Evolutionary conservation across 139 green algal genomes (phyloP), one percentile per base, ranked within the genome.

Genomic region (Chlorella sp.): DNA sequence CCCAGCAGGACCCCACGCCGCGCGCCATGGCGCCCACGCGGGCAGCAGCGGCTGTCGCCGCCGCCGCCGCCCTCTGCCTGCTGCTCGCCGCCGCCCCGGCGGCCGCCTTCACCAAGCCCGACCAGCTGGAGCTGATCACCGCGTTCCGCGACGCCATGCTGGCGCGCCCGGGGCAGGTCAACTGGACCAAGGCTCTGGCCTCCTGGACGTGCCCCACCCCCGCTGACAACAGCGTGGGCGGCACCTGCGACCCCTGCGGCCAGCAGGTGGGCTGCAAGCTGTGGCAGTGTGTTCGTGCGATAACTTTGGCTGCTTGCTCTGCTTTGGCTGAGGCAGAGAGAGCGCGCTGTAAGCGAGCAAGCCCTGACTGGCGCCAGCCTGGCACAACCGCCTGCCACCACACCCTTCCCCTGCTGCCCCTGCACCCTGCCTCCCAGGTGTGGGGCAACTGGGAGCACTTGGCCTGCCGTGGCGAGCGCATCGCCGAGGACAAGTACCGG

Each of bases 61-160:
- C 30, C 12, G 20, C 25, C 13, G 60, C 26, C 63, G 63, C 63
- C 63, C 28, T 69, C 63, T 69, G 26, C n/a, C 63, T 21, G 63
- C 63, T 32, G 3, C 63, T 36, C 30, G 63, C 64, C 51, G 51
- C 51, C 13, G 51, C 11, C 51, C 51, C 51, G 9, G 15, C 51
- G 51, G 11, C 34, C 20, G 36, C 38, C 21, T 11, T 34, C 38
- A 25, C 69, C 36, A 34, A 21, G 18, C 56, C 30, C 18, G 69
- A 75, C 36, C 69, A 75, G 69, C n/a, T 55, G n/a, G 23, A 82
- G 75, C 56, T 71, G 9, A 70, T 82, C 56, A 71, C 56, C 28
- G 75, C 55, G 20, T 88, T 88, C 26, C 64, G 85, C 3, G 85
- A 88, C 63, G 75, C 76, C 18, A 88, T 86, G 85, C 47, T 88